These are phyloP conservation scores for Pisolithus marmoratus DNA, from an alignment of 768 basidiomycete genomes.

Conservation along the genomic window DNA sequence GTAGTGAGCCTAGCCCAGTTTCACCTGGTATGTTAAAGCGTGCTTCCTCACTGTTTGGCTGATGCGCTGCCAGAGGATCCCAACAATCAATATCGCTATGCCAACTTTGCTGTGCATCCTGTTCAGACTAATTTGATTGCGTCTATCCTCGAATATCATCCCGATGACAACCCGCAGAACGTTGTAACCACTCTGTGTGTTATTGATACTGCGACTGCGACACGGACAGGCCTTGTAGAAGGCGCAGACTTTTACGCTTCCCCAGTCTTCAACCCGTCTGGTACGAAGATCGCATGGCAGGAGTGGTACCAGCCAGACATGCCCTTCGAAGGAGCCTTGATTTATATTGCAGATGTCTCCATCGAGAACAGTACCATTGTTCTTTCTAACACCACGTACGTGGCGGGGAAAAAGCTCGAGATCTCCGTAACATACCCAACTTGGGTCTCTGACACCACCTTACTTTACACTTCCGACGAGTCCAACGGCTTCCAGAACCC, in stretches of 20 bases:
- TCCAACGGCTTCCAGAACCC: slow-evolving; percentile 57
- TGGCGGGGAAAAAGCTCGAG: slow-evolving; percentile 43
- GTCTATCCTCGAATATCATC: slow-evolving; percentile 65
- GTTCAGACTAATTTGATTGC: slow-evolving; percentile 44
- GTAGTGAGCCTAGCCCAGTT: slow-evolving; percentile 35
- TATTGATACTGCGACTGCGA: slow-evolving; percentile 40
- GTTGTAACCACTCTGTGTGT: slow-evolving; percentile 46
- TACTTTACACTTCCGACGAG: slow-evolving; percentile 56
- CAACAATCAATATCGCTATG: slow-evolving; percentile 31
- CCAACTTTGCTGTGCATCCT: slow-evolving; percentile 54
- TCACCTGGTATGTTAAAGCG: slow-evolving; percentile 45
- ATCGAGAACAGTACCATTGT: slow-evolving; percentile 7
- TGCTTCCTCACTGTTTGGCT: no score
- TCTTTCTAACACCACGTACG: slow-evolving; percentile 29
- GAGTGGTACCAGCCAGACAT: slow-evolving; percentile 62
- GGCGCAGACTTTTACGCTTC: slow-evolving; percentile 66
- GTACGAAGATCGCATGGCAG: slow-evolving; percentile 49
- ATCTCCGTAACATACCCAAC: slow-evolving; percentile 31
- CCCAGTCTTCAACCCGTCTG: slow-evolving; percentile 52
- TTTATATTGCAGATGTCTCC: slow-evolving; percentile 43
- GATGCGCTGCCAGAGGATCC: background rate
- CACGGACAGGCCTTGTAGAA: slow-evolving; percentile 35
- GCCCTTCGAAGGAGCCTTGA: slow-evolving; percentile 59
- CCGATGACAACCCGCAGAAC: slow-evolving; percentile 33
- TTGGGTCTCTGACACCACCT: slow-evolving; percentile 39